Evolutionary conservation across 1,139 yeast genomes (phyloP), one percentile per base, ranked within the genome.

Genomic region (Scheffersomyces stambukii): DNA sequence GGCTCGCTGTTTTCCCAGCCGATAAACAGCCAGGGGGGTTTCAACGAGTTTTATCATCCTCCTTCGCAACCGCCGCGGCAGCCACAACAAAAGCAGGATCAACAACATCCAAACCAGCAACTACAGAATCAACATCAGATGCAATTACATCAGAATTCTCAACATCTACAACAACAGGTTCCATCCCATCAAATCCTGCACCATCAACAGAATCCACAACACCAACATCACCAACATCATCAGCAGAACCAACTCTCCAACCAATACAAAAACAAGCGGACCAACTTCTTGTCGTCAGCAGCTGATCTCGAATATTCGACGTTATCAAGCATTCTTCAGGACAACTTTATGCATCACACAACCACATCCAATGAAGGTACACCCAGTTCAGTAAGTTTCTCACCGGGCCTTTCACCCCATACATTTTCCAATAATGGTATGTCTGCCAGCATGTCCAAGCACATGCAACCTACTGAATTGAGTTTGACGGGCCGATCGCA

Each of bases 301-400:
- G 89, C 91, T 0, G 84, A 82, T 46, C 62, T 80, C 38, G 96
- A 86, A 46, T 84, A 85, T 46, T 70, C 85, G 4, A 78, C 85
- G 2, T 57, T 86, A 23, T 81, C 93, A n/a, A 77, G 71, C 38
- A 82, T 85, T 29, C 68, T 82, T 20, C 79, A 70, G 30, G 80
- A 76, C 37, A 77, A 70, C 34, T 51, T 60, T 32, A 39, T 48
- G 33, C 53, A 49, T 31, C 60, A 48, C 23, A 40, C 55, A 8
- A 16, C 18, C 8, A 8, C 20, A 4, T 58, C 68, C 13, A 59
- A 55, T 24, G 72, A 63, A 37, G 67, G 65, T 3, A 63, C 74
- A 0, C 72, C 73, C 5, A 56, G 44, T 28, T 60, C 70, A 6
- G 44, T 50, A 12, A 50, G 49, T 14, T 36, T 60, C 16, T 61